Evolutionary conservation across 2,329 filamentous ascomycete species (phyloP), one percentile per base, ranked within the genome.

Genomic region (Byssochlamys sp.): DNA sequence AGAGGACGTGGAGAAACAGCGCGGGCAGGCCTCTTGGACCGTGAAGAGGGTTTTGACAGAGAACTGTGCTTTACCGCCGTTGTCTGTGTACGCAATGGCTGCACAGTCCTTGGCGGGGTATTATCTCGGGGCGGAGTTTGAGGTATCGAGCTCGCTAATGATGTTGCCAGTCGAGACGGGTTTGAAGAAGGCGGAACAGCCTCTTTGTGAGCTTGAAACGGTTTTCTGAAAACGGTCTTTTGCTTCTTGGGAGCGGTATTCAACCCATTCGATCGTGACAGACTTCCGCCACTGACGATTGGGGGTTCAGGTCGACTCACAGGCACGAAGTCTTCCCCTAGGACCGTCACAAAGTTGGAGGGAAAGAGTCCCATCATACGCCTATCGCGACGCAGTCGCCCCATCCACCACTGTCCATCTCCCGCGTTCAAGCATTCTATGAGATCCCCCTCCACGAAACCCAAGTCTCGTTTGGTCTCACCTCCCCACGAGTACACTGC

Each of bases 381-480:
- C 72, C 89, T 87, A 75, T 99, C 94, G 65, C 94, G 85, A 69
- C 87, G 89, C 69, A 99, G 77, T 62, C 92, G 85, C 53, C 94
- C 94, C 76, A 91, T 96, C 94, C 94, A 99, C 94, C 94, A 99
- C 52, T 90, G 91, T 55, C 94, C 94, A 76, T 99, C 94, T 62
- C 94, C 94, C 24, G 94, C 94, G 72, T 99, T 99, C 55, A 99
- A 81, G 69, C 92, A 96, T 82, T 99, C 94, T 72, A 99, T 99
- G 64, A 99, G 76, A 75, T 99, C 94, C 62, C 94, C 94, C 74
- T 99, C 94, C 65, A 99, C 88, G 74, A 99, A 99, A 14, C 94
- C 94, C 58, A 99, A 81, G 71, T 99, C 94, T 72, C 88, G 86
- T 78, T 95, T 95, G 26, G 88, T 92, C 86, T 96, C 91, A 78